Evolutionary conservation across 2,329 filamentous ascomycete genomes (phyloP), one percentile per base, ranked within the genome.

Genomic region (Zymoseptoria ardabiliae): DNA sequence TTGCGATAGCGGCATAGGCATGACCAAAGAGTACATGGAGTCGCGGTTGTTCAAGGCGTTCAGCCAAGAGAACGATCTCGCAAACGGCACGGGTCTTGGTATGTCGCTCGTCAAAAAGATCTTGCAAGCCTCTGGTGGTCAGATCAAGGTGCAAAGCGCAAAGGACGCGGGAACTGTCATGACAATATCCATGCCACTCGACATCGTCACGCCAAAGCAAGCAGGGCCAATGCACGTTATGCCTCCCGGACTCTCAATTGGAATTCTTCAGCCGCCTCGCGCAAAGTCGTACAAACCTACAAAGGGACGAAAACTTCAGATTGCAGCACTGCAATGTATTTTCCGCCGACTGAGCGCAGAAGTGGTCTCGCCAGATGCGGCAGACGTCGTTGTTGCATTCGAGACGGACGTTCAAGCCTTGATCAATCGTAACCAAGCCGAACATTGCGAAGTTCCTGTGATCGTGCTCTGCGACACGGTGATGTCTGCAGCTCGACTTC

Each of bases 1-100:
- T 0, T 75, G 76, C 0, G 87, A 90, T 64, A 86, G 85, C 0
- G 87, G 87, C 0, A 79, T 78, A 41, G 87, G 87, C 1, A 90
- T 90, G 55, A 81, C 81, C 0, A 76, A 81, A 11, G 83, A 87
- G 7, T 90, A 85, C 63, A 72, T 89, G 4, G 77, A 80, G 28
- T 80, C 83, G 13, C 78, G 81, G 13, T 72, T 89, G 0, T 90
- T 85, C 69, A 82, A 79, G 0, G 83, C 85, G 0, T 89, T 89
- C 61, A 73, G 78, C 0, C 87, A 90, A 61, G 87, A 90, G 66
- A 79, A 88, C 53, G 74, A 75, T 0, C 70, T 89, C 1, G 77
- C 81, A 0, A 79, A 82, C 0, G 87, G 87, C 0, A 83, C 83
- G 0, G 87, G 87, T 0, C 75, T 90, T 0, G 87, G 87, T 0